phyloP scores from a whole-genome alignment of 2,329 filamentous ascomycete species.

The Aureobasidium melanogenum region DNA sequence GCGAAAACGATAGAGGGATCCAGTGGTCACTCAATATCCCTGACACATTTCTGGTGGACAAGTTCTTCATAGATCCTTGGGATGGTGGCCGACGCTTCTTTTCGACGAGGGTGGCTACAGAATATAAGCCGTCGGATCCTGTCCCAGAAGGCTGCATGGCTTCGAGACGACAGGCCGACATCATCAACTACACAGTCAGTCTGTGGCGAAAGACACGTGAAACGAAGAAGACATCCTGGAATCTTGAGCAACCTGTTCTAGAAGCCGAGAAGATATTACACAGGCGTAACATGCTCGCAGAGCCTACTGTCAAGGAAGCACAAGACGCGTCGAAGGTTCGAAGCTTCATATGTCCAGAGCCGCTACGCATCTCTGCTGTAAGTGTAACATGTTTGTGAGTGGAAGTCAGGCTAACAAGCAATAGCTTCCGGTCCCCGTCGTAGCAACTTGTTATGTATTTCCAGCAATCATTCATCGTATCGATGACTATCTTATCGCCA shows the following conservation, averaged over 20 bases:
- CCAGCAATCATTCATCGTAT: constrained; percentile 79
- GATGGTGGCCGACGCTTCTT: constrained; percentile 53
- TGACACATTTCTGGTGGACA: constrained; percentile 34
- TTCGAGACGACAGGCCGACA: constrained; percentile 40
- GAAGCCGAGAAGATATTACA: constrained; percentile 64
- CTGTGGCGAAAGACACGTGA: constrained; percentile 55
- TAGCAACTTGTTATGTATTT: constrained; percentile 64
- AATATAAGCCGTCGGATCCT: constrained; percentile 55
- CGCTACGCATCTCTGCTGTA: constrained; percentile 67
- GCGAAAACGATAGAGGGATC: constrained; percentile 28
- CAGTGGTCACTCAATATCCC: constrained; percentile 37
- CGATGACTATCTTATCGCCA: constrained; percentile 69
- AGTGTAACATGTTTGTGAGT: not conserved
- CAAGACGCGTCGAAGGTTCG: constrained; percentile 35
- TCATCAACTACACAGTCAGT: constrained; percentile 78
- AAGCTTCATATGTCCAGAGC: constrained; percentile 63
- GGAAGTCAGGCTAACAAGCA: not conserved
- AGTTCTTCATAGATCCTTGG: constrained; percentile 48
- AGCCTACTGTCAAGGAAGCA: constrained; percentile 45
- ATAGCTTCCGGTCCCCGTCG: constrained; percentile 60
- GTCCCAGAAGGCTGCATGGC: constrained; percentile 49
- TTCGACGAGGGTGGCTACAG: constrained; percentile 34
- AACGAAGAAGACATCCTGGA: constrained; percentile 38
- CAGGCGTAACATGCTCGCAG: constrained; percentile 76
- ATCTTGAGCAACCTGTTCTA: constrained; percentile 70